Conservation (phyloP, 495 filamentous ascomycete genomes). For the Apiosordaria backusii region DNA sequence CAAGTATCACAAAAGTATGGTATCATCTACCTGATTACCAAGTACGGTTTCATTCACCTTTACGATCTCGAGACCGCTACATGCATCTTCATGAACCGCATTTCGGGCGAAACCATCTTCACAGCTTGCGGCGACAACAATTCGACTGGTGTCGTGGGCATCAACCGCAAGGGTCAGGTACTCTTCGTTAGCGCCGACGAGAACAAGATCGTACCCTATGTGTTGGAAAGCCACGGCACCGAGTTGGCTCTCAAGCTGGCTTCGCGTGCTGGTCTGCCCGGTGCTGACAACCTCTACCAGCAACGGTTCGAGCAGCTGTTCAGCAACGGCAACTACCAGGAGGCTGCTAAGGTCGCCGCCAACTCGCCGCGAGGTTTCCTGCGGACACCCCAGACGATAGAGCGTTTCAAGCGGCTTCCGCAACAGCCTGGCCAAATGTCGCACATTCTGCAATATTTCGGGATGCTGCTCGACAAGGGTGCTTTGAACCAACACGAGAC, state of each 20-base stretch:
- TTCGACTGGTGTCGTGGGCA: constrained; percentile 82
- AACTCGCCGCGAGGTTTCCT: constrained; percentile 96
- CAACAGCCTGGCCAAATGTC: constrained; percentile 76
- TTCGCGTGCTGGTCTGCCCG: constrained; percentile 86
- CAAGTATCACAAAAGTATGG: constrained; percentile 95
- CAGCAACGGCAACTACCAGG: constrained; percentile 67
- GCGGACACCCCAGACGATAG: constrained; percentile 88
- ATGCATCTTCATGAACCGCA: constrained; percentile 99
- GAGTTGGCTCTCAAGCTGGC: constrained; percentile 92
- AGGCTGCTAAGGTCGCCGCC: constrained; percentile 91
- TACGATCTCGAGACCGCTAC: constrained; percentile 95
- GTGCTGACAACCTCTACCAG: constrained; percentile 90
- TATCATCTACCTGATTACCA: constrained; percentile 94
- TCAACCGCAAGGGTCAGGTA: constrained; percentile 96
- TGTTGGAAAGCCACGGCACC: constrained; percentile 90
- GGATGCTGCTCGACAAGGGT: constrained; percentile 93
- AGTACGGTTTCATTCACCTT: constrained; percentile 98
- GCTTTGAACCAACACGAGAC: constrained; percentile 88
- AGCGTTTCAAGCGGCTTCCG: constrained; percentile 84
- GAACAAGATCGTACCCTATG: constrained; percentile 82
- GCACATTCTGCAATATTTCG: constrained; percentile 95
- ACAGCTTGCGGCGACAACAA: constrained; percentile 82
- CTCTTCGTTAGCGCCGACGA: constrained; percentile 91
- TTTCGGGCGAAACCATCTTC: constrained; percentile 98
- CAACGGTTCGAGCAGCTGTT: constrained; percentile 88